Conservation (phyloP, 331 rosid species). For the Telfairia occidentalis region DNA sequence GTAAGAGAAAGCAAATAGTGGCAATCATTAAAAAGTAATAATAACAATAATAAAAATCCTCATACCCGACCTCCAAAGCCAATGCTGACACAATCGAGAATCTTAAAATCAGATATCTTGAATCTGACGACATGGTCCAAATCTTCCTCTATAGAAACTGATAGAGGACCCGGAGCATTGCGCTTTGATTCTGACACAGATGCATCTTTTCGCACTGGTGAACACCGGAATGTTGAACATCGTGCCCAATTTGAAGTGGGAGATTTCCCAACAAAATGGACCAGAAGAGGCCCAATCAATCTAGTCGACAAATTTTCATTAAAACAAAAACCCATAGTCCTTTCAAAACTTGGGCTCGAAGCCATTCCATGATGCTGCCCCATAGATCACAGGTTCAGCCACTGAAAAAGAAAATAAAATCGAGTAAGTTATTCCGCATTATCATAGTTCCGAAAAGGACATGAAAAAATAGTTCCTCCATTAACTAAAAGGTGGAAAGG, state of each 20-base stretch:
- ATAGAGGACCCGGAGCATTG: slow-evolving; percentile 20
- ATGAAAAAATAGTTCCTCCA: background rate
- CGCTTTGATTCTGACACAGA: slow-evolving; percentile 36
- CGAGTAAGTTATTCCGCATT: background rate
- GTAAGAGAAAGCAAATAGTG: background rate
- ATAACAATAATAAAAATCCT: slow-evolving; percentile 3
- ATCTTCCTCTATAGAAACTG: slow-evolving; percentile 57
- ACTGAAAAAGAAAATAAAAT: background rate
- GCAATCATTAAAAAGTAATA: background rate
- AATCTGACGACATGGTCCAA: slow-evolving; percentile 64
- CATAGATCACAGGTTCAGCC: slow-evolving; percentile 42
- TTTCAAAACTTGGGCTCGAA: slow-evolving; percentile 33
- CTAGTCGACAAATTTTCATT: slow-evolving; percentile 45
- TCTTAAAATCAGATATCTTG: slow-evolving; percentile 66
- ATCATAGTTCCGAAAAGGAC: background rate
- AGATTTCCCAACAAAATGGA: slow-evolving; percentile 27
- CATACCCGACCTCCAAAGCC: slow-evolving; percentile 97
- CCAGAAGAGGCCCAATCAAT: slow-evolving; percentile 33
- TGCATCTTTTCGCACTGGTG: slow-evolving; percentile 29
- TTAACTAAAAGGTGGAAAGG: background rate
- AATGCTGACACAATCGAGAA: slow-evolving; percentile 49
- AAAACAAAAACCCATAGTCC: slow-evolving; percentile 28
- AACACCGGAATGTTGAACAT: slow-evolving; percentile 32
- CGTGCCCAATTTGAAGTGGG: slow-evolving; percentile 18
- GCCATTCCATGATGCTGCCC: slow-evolving; percentile 38